A percentile compares a stretch with the other conserved stretches of the same genome.
These are phyloP conservation scores for Hypoxylon sp. DNA, from an alignment of 2,329 filamentous ascomycete species.

Conservation along the genomic window DNA sequence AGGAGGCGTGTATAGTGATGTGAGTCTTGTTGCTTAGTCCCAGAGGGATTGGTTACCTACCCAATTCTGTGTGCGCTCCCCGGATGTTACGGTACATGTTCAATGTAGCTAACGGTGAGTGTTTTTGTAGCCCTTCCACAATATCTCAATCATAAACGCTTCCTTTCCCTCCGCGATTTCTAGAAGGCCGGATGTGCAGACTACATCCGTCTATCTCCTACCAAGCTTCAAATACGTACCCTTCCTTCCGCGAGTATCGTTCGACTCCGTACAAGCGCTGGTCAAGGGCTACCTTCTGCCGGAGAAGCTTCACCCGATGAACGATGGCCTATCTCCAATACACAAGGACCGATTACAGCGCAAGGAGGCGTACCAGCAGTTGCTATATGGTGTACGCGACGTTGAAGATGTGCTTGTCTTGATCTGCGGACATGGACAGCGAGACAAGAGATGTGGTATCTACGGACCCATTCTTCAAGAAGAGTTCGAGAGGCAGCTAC, in stretches of 20 bases:
- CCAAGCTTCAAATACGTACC: slow-evolving; percentile 88
- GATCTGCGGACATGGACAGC: slow-evolving; percentile 87
- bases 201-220: slow-evolving; percentile 80
- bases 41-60: slow-evolving; percentile 3
- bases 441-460: slow-evolving; percentile 86
- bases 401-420: slow-evolving; percentile 81
- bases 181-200: slow-evolving; percentile 63
- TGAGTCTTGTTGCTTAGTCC: slow-evolving; percentile 57
- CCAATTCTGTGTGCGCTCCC: slow-evolving; percentile 6
- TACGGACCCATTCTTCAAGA: slow-evolving; percentile 79
- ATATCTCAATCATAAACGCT: slow-evolving; percentile 81
- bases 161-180: slow-evolving; percentile 76
- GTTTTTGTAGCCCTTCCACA: slow-evolving; percentile 80
- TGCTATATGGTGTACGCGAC: slow-evolving; percentile 70
- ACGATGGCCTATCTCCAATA: slow-evolving; percentile 71
- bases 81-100: neutral
- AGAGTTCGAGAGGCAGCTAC: slow-evolving; percentile 77
- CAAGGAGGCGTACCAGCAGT: slow-evolving; percentile 67
- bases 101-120: slow-evolving; percentile 54
- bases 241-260: slow-evolving; percentile 74
- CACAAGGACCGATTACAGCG: slow-evolving; percentile 67
- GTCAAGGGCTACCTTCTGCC: slow-evolving; percentile 78
- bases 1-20: slow-evolving; percentile 76
- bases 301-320: slow-evolving; percentile 70
- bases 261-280: slow-evolving; percentile 68